Evolutionary conservation across 2,329 filamentous ascomycete genomes (phyloP), one percentile per base, ranked within the genome.

Genomic region (Penicillium crustosum): DNA sequence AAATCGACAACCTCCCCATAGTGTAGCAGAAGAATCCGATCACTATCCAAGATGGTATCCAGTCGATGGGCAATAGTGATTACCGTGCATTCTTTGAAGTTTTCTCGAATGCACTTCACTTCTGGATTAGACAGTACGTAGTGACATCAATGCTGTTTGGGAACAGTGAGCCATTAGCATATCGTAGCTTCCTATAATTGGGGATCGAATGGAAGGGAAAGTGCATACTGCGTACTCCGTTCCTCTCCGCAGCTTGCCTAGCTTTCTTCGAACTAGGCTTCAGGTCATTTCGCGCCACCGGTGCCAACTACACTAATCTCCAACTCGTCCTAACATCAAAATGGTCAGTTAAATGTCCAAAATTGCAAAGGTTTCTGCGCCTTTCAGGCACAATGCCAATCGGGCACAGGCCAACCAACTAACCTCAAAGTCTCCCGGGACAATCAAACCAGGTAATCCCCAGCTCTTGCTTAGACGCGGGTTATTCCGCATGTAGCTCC

Each of bases 1-100:
- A 33, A 41, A 9, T 36, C 47, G 19, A 35, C 33, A n/a, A 35
- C 15, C 69, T 58, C 73, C 75, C 41, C 41, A 21, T 43, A 13
- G 12, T 21, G n/a, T 50, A 65, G 19, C 17, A 61, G 55, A 44
- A 35, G 54, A 8, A 63, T 54, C n/a, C 47, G 58, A 57, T 65
- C 62, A 21, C 60, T 61, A 42, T 65, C 58, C 12, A 60, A n/a
- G 4, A 65, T 10, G 13, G 61, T 60, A 13, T 50, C 42, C 2
- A 61, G 47, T 35, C 62, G 39, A 58, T 63, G 61, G n/a, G 62
- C 61, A 6, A 65, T 53, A 42, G 58, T 51, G 10, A 65, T 58
- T 0, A 65, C 49, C 5, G 62, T 63, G 23, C 59, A 60, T 21
- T 31, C 50, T 8, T 6, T 6, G 35, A 63, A 65, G 4, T 33